phyloP scores from a whole-genome alignment of 306 rosid genomes.

The Glycine tomentella region DNA sequence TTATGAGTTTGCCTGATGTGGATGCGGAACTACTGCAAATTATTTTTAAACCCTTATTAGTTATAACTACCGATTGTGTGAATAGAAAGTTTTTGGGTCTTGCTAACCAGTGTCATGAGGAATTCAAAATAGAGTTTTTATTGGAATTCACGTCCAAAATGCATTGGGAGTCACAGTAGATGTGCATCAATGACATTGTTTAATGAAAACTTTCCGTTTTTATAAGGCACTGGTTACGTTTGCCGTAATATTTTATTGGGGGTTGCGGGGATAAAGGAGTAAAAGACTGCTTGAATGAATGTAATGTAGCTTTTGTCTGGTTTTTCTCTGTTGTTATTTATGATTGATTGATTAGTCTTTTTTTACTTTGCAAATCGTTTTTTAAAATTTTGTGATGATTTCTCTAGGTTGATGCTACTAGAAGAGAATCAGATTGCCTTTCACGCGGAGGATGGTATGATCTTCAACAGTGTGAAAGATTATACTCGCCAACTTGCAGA shows the following conservation, averaged over 20 bases:
- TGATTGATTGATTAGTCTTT: neutral
- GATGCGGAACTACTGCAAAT: neutral
- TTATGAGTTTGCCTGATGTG: neutral
- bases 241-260: too few species aligned
- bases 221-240: too few species aligned
- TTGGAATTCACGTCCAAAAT: too few species aligned
- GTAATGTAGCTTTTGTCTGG: conserved; percentile 11
- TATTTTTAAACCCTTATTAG: neutral
- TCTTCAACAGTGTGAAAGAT: conserved; percentile 90
- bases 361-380: neutral
- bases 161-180: too few species aligned
- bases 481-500: conserved; percentile 93
- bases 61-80: neutral
- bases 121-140: too few species aligned
- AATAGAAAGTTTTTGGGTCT: neutral
- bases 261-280: neutral
- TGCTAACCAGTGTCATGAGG: too few species aligned
- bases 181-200: too few species aligned
- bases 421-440: conserved; percentile 99
- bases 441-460: conserved; percentile 90
- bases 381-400: conserved; percentile 16
- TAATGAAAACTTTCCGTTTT: too few species aligned
- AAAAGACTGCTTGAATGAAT: conserved; percentile 17
- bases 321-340: conserved; percentile 13
- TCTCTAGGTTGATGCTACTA: conserved; percentile 84